phyloP scores from a whole-genome alignment of 2,329 filamentous ascomycete genomes.

The Hypoxylon sp. region DNA sequence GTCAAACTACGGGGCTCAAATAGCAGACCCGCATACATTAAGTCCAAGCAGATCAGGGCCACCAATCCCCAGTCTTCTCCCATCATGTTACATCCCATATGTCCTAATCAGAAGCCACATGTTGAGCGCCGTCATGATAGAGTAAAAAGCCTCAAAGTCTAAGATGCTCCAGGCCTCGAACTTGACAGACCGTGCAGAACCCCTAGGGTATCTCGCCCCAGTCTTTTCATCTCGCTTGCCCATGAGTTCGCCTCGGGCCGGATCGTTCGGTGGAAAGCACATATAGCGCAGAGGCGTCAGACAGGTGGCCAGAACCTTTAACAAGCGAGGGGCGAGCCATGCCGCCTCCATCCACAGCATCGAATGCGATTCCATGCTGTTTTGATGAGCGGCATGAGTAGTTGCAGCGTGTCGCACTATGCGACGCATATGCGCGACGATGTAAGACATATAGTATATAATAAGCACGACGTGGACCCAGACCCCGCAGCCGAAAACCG shows the following conservation, averaged over 20 bases:
- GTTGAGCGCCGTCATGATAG: not conserved
- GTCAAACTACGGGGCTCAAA: not conserved
- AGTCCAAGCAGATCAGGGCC: not conserved
- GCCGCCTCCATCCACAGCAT: not conserved
- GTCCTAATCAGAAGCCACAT: slow-evolving; percentile 9
- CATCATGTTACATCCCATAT: slow-evolving; percentile 2
- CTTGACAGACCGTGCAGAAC: slow-evolving; percentile 1
- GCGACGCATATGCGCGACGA: not conserved
- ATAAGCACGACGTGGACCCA: slow-evolving; percentile 16
- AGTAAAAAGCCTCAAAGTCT: slow-evolving; percentile 11
- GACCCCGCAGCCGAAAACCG: slow-evolving; percentile 20
- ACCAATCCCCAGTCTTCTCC: too few relatives aligned
- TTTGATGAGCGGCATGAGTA: not conserved
- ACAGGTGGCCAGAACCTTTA: slow-evolving; percentile 7
- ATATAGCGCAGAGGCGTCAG: slow-evolving; percentile 12
- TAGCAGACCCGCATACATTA: not conserved
- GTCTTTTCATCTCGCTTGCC: slow-evolving; percentile 8
- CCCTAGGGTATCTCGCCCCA: slow-evolving; percentile 5
- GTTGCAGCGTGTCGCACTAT: not conserved
- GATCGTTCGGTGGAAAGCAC: slow-evolving; percentile 10
- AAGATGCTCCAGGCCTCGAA: slow-evolving; percentile 8
- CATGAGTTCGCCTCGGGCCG: slow-evolving; percentile 7
- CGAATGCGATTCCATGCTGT: not conserved
- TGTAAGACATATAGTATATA: slow-evolving; percentile 2
- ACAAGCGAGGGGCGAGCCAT: slow-evolving; percentile 6